Evolutionary conservation across 2,329 filamentous ascomycete species (phyloP).

Genomic region (Cyclaneusma minus): DNA sequence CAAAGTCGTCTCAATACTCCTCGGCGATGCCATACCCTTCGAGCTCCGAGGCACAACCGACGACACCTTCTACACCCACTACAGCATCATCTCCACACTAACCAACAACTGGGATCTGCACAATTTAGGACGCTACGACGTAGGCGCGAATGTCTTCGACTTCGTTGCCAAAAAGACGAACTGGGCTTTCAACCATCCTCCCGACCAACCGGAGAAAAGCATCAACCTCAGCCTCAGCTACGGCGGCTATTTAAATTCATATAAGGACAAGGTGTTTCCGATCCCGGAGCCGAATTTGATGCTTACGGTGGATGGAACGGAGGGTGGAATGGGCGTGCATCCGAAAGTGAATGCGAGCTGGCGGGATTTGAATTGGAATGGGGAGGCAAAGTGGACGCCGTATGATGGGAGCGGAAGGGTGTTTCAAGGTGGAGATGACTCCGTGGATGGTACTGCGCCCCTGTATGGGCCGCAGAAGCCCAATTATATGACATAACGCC

Average conservation of each 20-base stretch:
- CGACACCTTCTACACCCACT: constrained; percentile 30
- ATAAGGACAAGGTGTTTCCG: constrained; percentile 15
- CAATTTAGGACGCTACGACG: constrained; percentile 27
- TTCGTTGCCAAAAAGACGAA: constrained; percentile 16
- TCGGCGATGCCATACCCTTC: constrained; percentile 35
- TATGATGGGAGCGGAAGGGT: constrained; percentile 29
- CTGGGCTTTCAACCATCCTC: constrained; percentile 9
- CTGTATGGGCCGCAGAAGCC: constrained; percentile 24
- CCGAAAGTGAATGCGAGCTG: constrained; percentile 19
- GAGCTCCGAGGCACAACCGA: constrained; percentile 33
- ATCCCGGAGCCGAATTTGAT: constrained; percentile 27
- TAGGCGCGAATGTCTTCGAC: constrained; percentile 20
- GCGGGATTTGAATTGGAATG: no score
- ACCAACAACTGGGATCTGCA: constrained; percentile 27
- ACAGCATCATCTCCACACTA: constrained; percentile 25
- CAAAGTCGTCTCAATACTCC: constrained; percentile 34
- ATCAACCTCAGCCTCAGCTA: constrained; percentile 26
- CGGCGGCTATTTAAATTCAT: constrained; percentile 23
- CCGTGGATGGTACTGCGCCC: constrained; percentile 18
- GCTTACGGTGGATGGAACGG: constrained; percentile 26
- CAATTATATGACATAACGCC: no score
- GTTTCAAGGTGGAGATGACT: constrained; percentile 23
- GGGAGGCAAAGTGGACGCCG: constrained; percentile 19
- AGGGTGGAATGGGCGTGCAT: constrained; percentile 25
- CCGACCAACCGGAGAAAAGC: constrained; percentile 14